A percentile compares a stretch with the other conserved stretches of the same genome.
Evolutionary conservation across 768 basidiomycete species (phyloP).

Genomic region (Suillus subalutaceus): DNA sequence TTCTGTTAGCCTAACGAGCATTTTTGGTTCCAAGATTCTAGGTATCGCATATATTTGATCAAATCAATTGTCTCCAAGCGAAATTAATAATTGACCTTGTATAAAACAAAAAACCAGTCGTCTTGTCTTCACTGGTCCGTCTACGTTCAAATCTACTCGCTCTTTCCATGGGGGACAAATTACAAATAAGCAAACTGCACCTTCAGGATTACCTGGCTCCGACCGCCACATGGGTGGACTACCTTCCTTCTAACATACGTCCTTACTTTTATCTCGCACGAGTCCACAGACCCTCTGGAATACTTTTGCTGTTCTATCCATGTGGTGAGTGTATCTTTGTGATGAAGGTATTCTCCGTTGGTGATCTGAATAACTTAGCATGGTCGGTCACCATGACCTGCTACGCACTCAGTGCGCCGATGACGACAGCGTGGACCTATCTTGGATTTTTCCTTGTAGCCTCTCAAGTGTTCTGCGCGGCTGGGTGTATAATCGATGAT

Average conservation of each 20-base stretch:
- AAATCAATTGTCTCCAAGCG: too few relatives aligned
- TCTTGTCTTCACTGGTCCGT: background rate
- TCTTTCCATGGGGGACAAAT: background rate
- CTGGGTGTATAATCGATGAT: background rate
- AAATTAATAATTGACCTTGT: too few relatives aligned
- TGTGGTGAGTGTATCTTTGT: background rate
- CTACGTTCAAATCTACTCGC: background rate
- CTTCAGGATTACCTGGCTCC: background rate
- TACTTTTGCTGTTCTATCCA: background rate
- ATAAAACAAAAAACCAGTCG: too few relatives aligned
- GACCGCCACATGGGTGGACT: background rate
- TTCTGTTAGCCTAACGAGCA: background rate
- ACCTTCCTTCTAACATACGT: background rate
- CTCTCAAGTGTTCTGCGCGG: background rate
- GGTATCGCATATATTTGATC: background rate
- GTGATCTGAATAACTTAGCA: background rate
- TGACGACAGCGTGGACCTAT: background rate
- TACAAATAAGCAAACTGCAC: background rate
- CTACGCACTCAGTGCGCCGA: background rate
- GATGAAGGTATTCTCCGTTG: background rate
- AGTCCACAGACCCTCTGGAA: background rate
- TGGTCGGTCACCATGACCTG: constrained; percentile 2
- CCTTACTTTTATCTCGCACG: constrained; percentile 2
- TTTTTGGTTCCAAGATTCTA: background rate
- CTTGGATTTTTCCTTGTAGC: constrained; percentile 2